Percentiles rank a stretch among this genome's conserved stretches.
Conservation (phyloP, 2,329 filamentous ascomycete genomes). For the Madurella fahalii region DNA sequence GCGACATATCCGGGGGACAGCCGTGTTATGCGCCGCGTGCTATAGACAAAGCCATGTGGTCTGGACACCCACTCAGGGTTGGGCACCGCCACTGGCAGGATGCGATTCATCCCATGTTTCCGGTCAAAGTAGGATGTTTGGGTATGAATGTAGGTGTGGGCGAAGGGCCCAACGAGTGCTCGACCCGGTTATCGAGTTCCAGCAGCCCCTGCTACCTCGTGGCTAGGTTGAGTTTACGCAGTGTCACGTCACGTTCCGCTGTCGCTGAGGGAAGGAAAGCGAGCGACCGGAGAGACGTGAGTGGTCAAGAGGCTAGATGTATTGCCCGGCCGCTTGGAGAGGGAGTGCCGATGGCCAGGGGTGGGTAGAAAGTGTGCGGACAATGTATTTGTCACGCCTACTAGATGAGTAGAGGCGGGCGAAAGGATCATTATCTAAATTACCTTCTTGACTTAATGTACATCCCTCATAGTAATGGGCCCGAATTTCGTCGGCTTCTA, state of each 20-base stretch:
- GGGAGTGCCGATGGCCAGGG: background rate
- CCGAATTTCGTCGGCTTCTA: too few species aligned
- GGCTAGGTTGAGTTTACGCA: background rate
- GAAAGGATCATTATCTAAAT: background rate
- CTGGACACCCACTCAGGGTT: background rate
- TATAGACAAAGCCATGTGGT: slow-evolving; percentile 11
- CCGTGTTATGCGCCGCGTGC: background rate
- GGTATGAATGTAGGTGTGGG: background rate
- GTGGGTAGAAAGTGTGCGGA: background rate
- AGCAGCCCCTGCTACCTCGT: background rate
- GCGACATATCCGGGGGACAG: background rate
- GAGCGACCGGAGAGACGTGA: background rate
- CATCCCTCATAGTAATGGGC: background rate
- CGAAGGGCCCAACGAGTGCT: background rate
- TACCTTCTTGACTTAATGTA: background rate
- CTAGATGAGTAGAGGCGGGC: background rate
- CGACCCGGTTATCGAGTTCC: background rate
- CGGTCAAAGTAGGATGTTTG: background rate
- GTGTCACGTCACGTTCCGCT: background rate
- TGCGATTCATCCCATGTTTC: background rate
- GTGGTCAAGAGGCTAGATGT: background rate
- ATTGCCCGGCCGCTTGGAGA: background rate
- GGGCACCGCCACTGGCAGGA: background rate
- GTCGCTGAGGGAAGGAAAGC: too few species aligned
- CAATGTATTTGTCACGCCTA: background rate